Conservation (phyloP, 2,329 filamentous ascomycete species). For the Ophiostoma pallidulum region DNA sequence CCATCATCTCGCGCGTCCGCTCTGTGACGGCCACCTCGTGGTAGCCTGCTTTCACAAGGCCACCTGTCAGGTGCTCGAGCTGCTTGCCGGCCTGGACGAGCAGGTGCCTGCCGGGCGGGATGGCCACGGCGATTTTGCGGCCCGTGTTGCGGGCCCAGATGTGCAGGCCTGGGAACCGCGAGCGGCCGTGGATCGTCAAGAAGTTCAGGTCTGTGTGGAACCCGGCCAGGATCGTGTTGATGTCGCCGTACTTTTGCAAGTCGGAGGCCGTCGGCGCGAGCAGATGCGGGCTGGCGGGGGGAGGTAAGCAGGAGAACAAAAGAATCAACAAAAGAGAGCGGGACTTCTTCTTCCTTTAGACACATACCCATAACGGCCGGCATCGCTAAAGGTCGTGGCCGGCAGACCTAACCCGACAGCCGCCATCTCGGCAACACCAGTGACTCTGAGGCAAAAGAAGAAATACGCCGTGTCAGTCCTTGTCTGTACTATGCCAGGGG, state of each 20-base stretch:
- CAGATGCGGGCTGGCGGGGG: slow-evolving; percentile 41
- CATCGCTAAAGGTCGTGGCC: slow-evolving; percentile 42
- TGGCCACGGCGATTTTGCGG: slow-evolving; percentile 47
- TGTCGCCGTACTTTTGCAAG: slow-evolving; percentile 40
- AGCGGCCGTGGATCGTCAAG: slow-evolving; percentile 54
- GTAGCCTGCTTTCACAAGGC: slow-evolving; percentile 51
- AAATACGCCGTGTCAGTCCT: not conserved
- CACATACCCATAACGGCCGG: slow-evolving; percentile 45
- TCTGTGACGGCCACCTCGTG: slow-evolving; percentile 53
- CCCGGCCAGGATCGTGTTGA: slow-evolving; percentile 51
- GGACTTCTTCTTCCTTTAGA: too few relatives aligned
- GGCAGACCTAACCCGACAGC: slow-evolving; percentile 47
- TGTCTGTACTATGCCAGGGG: not conserved
- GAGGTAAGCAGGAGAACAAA: not conserved
- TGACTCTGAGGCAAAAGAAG: slow-evolving; percentile 26
- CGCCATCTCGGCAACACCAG: slow-evolving; percentile 49
- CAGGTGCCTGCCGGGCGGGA: slow-evolving; percentile 47
- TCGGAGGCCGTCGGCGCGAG: slow-evolving; percentile 53
- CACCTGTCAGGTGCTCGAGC: slow-evolving; percentile 51
- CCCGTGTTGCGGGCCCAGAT: slow-evolving; percentile 57
- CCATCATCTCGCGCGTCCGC: slow-evolving; percentile 38
- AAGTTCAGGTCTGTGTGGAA: slow-evolving; percentile 59
- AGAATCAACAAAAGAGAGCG: not conserved
- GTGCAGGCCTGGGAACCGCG: slow-evolving; percentile 51
- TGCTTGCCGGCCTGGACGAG: slow-evolving; percentile 55